phyloP scores from a whole-genome alignment of 2,329 filamentous ascomycete genomes.

The Beauveria australis region DNA sequence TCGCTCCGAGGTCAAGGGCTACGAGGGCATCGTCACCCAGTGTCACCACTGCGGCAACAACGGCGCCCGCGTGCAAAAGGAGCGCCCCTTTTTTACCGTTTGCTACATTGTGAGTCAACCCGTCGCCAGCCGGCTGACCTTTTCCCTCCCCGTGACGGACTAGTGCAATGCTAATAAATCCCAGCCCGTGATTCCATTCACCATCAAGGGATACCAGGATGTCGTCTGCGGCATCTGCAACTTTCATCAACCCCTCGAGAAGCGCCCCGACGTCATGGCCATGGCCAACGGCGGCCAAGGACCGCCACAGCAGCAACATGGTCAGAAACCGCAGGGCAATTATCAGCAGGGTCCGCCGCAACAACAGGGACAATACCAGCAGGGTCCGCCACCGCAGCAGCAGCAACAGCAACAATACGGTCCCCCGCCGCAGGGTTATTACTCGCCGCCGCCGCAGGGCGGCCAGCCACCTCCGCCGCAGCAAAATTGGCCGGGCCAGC shows the following conservation, averaged over 20 bases:
- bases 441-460: slow-evolving; percentile 8
- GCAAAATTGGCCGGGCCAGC: slow-evolving; percentile 6
- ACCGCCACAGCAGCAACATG: slow-evolving; percentile 15
- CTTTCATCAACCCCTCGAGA: slow-evolving; percentile 59
- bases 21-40: slow-evolving; percentile 53
- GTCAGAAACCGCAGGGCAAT: slow-evolving; percentile 26
- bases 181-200: slow-evolving; percentile 64
- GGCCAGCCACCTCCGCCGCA: slow-evolving; percentile 1
- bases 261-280: slow-evolving; percentile 46
- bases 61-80: slow-evolving; percentile 51
- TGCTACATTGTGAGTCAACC: slow-evolving; percentile 58
- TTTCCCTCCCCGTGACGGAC: too few relatives aligned
- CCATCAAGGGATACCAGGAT: slow-evolving; percentile 58
- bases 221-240: slow-evolving; percentile 69
- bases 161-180: neutral
- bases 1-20: slow-evolving; percentile 50
- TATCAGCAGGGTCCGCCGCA: slow-evolving; percentile 14
- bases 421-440: neutral
- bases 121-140: too few relatives aligned
- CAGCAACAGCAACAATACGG: neutral
- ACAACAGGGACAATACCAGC: neutral
- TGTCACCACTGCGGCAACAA: slow-evolving; percentile 62
- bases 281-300: slow-evolving; percentile 35
- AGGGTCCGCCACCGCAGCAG: neutral
- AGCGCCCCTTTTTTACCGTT: slow-evolving; percentile 68